These are phyloP conservation scores for Gynochthodes officinalis DNA, from an alignment of 257 asterid species.

Conservation along the genomic window DNA sequence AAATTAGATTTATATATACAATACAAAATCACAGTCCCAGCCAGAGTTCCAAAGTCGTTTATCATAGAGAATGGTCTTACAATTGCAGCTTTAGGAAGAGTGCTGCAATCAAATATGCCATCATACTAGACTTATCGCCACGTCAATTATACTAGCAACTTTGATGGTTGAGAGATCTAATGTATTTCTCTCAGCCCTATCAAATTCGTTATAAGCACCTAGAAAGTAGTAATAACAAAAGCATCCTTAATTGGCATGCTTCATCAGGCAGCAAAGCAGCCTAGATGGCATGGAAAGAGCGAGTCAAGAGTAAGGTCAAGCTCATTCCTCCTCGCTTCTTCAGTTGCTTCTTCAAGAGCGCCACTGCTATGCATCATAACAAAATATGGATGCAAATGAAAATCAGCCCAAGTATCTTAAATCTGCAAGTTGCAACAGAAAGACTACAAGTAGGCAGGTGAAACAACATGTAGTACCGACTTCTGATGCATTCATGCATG, in stretches of 20 bases:
- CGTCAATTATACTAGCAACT: not conserved
- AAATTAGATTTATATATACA: too few species aligned
- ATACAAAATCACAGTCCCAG: too few species aligned
- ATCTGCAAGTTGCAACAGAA: not conserved
- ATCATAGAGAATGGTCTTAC: too few species aligned
- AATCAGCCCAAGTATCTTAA: not conserved
- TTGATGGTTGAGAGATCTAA: not conserved
- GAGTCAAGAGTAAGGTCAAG: slow-evolving; percentile 84
- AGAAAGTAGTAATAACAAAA: not conserved
- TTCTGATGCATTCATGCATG: not conserved
- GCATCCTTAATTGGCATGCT: not conserved
- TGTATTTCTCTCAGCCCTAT: not conserved
- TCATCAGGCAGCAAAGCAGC: slow-evolving; percentile 48
- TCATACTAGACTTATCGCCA: not conserved
- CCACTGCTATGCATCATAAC: slow-evolving; percentile 13
- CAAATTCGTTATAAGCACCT: too few species aligned
- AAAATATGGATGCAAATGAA: not conserved
- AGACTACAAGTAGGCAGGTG: not conserved
- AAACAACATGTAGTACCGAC: not conserved
- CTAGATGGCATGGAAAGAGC: slow-evolving; percentile 72
- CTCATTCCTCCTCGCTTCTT: slow-evolving; percentile 55
- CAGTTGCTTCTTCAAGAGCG: slow-evolving; percentile 43
- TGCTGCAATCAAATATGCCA: not conserved
- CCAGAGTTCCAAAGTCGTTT: too few species aligned
- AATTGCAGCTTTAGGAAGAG: not conserved